These are phyloP conservation scores for Boletellus ananiceps DNA, from an alignment of 768 basidiomycete genomes.

Conservation along the genomic window DNA sequence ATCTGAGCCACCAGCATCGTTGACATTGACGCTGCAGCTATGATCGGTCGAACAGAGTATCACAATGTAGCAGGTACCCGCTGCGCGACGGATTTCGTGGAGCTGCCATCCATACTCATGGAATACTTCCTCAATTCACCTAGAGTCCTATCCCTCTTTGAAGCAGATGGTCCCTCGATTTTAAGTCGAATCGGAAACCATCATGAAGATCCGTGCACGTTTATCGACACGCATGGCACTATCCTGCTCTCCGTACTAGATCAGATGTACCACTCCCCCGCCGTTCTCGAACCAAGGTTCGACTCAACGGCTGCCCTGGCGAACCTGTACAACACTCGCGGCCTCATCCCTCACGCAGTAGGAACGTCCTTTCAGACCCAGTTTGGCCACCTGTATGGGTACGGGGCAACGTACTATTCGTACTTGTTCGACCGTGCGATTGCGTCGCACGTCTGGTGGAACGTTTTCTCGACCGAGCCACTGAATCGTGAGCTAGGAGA, in stretches of 20 bases:
- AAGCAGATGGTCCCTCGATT: conserved; percentile 43
- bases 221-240: conserved; percentile 87
- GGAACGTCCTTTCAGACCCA: conserved; percentile 94
- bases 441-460: conserved; percentile 84
- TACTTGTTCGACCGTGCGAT: conserved; percentile 97
- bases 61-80: conserved; percentile 98
- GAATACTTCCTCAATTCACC: conserved; percentile 93
- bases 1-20: conserved; percentile 1
- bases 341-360: conserved; percentile 76
- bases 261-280: conserved; percentile 82
- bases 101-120: conserved; percentile 97
- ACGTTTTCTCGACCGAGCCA: conserved; percentile 66
- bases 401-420: conserved; percentile 97
- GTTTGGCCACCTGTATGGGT: conserved; percentile 93
- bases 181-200: conserved; percentile 53
- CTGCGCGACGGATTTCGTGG: conserved; percentile 97
- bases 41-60: conserved; percentile 96
- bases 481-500: conserved; percentile 74
- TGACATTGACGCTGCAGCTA: conserved; percentile 51
- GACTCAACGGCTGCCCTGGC: conserved; percentile 69
- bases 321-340: conserved; percentile 59
- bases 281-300: conserved; percentile 51
- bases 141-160: conserved; percentile 75
- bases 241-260: conserved; percentile 87
- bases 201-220: conserved; percentile 70